A percentile compares a stretch with the other conserved stretches of the same genome.
These are phyloP conservation scores for Sugiyamaella xylanicola DNA, from an alignment of 1,139 yeast species.

Conservation along the genomic window DNA sequence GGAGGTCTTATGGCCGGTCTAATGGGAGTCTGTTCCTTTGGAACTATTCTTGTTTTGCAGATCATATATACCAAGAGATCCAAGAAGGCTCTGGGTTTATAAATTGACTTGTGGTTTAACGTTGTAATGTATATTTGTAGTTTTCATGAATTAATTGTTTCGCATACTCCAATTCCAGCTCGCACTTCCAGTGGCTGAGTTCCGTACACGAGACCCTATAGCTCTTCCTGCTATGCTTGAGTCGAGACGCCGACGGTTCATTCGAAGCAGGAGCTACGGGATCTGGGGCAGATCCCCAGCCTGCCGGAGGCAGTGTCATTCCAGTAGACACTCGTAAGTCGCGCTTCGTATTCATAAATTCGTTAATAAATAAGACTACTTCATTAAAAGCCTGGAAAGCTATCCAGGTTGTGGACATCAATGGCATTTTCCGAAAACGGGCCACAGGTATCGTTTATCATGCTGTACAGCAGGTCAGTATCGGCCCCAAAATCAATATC, in stretches of 20 bases:
- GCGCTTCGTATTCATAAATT: not conserved
- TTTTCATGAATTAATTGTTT: not conserved
- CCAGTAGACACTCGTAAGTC: not conserved
- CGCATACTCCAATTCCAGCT: too few species aligned
- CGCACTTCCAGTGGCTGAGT: too few species aligned
- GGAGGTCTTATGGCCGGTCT: constrained; percentile 21
- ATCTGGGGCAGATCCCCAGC: not conserved
- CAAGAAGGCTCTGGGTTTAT: constrained; percentile 2
- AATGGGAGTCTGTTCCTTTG: constrained; percentile 16
- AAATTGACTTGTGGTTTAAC: not conserved
- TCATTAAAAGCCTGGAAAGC: constrained; percentile 1
- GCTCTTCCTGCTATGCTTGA: too few species aligned
- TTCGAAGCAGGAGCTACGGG: too few species aligned
- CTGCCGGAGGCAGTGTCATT: not conserved
- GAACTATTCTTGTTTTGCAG: constrained; percentile 11
- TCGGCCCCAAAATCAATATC: constrained; percentile 19
- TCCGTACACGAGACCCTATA: too few species aligned
- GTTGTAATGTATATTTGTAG: not conserved
- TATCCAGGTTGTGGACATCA: constrained; percentile 4
- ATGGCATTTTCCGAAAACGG: constrained; percentile 17
- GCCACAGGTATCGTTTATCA: constrained; percentile 23
- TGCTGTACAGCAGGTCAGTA: constrained; percentile 18
- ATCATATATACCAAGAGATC: not conserved
- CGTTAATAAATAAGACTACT: not conserved
- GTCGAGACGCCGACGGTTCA: too few species aligned